A percentile compares a stretch with the other conserved stretches of the same genome.
Evolutionary conservation across 2,329 filamentous ascomycete genomes (phyloP).

Genomic region (Pseudogymnoascus sp.): DNA sequence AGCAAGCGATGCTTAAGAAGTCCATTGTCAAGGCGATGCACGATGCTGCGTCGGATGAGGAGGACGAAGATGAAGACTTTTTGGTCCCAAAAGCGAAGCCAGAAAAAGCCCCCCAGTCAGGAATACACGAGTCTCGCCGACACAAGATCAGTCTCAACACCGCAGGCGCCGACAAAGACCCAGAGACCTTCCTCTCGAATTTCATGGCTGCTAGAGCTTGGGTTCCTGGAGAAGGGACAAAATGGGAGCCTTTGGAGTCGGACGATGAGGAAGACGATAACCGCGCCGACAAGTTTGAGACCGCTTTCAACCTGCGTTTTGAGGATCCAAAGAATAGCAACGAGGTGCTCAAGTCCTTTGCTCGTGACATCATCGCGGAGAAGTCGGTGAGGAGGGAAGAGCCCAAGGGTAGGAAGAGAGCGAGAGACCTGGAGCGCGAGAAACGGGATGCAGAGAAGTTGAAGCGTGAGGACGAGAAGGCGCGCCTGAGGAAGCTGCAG

Average conservation of each 20-base stretch:
- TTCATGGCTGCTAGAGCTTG: conserved; percentile 90
- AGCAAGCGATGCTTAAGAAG: conserved; percentile 77
- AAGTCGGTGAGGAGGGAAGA: conserved; percentile 84
- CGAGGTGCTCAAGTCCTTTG: conserved; percentile 79
- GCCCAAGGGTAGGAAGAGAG: conserved; percentile 65
- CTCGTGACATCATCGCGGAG: conserved; percentile 73
- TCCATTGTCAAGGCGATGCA: conserved; percentile 76
- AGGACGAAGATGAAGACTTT: conserved; percentile 50
- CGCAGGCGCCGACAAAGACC: conserved; percentile 73
- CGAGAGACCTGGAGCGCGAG: conserved; percentile 69
- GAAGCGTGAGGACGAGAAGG: conserved; percentile 70
- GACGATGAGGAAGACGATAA: conserved; percentile 69
- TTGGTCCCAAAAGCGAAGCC: conserved; percentile 60
- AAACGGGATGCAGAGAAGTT: conserved; percentile 72
- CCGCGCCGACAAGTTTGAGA: conserved; percentile 78
- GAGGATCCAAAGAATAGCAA: conserved; percentile 86
- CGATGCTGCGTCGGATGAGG: conserved; percentile 43
- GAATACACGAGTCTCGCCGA: conserved; percentile 50
- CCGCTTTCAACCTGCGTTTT: conserved; percentile 92
- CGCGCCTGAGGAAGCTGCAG: conserved; percentile 76
- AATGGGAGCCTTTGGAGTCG: conserved; percentile 79
- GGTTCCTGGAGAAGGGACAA: conserved; percentile 60
- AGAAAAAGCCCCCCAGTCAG: conserved; percentile 28
- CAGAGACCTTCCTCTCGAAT: conserved; percentile 87
- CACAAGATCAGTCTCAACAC: conserved; percentile 55